Conservation (phyloP, 305 asterid genomes). For the Solanum aculeatissimum region DNA sequence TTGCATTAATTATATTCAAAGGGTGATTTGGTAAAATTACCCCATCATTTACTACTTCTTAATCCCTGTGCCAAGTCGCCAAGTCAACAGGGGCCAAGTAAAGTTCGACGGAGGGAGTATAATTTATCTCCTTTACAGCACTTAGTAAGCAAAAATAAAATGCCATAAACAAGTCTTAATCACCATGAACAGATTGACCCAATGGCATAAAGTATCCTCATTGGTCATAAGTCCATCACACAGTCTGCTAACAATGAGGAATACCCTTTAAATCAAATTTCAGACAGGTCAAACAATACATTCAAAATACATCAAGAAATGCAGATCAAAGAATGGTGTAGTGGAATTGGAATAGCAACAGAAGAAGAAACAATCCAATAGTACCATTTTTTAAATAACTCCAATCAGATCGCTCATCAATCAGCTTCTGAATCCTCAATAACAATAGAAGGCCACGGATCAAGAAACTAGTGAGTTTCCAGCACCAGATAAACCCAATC, state of each 20-base stretch:
- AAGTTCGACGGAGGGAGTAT: no score
- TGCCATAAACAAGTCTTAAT: background rate
- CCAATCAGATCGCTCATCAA: constrained; percentile 4
- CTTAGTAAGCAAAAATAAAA: background rate
- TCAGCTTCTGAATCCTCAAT: background rate
- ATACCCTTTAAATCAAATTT: background rate
- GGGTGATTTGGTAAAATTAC: no score
- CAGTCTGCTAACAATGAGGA: background rate
- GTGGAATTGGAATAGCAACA: background rate
- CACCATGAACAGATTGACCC: background rate
- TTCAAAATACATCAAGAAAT: background rate
- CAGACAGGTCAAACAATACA: background rate
- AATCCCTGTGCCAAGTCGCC: no score
- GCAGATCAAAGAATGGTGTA: background rate
- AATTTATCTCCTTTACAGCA: background rate
- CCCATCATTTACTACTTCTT: no score
- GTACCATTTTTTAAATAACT: constrained; percentile 4
- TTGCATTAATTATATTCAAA: no score
- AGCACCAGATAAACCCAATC: background rate
- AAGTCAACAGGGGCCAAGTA: no score
- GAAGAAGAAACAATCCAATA: background rate
- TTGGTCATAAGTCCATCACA: background rate
- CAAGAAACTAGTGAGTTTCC: background rate
- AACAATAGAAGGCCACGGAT: background rate
- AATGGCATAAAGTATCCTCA: background rate